Evolutionary conservation across 129 eudicot genomes (phyloP), one percentile per base, ranked within the genome.

Genomic region (Cynara cardunculus): DNA sequence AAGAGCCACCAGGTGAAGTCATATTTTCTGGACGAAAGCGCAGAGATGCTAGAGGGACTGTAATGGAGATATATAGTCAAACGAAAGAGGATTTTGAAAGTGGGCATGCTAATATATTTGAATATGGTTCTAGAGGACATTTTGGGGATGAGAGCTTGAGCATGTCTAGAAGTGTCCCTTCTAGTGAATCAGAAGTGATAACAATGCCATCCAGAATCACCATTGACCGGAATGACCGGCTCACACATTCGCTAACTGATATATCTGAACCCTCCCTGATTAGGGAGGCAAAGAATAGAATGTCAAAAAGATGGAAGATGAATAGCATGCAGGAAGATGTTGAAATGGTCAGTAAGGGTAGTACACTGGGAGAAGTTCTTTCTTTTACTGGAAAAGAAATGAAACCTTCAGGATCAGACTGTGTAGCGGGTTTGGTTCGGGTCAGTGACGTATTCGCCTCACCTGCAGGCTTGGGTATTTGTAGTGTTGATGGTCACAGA

Each of bases 291-390:
- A 92, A 91, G 71, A 88, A 87, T 84, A 87, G 89, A 72, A 84
- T 95, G 35, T 87, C 90, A 25, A 90, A 86, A 80, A 85, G 87
- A 82, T 90, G 80, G 91, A 82, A 74, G 27, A 72, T 25, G 77
- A 37, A 83, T 75, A 34, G 34, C 27, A 66, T 37, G 34, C n/a
- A 69, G 22, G 80, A 77, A 27, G 70, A 72, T 72, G 53, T 74
- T 71, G 85, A 87, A 81, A 75, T 65, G 32, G 71, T 76, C 75
- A 79, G 73, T 46, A 86, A 85, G 83, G 85, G 89, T 71, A 85
- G 87, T 83, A 91, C 89, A 11, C 78, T 94, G 2, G 89, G 92
- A 71, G 97, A 90, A 72, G 88, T 91, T 91, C 90, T 90, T 78
- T 82, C 90, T 72, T 49, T 75, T 21, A 84, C 93, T 18, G 91